A percentile compares a stretch with the other conserved stretches of the same genome.
phyloP scores from a whole-genome alignment of 2,329 filamentous ascomycete genomes.

The Paraphoma chrysanthemicola region DNA sequence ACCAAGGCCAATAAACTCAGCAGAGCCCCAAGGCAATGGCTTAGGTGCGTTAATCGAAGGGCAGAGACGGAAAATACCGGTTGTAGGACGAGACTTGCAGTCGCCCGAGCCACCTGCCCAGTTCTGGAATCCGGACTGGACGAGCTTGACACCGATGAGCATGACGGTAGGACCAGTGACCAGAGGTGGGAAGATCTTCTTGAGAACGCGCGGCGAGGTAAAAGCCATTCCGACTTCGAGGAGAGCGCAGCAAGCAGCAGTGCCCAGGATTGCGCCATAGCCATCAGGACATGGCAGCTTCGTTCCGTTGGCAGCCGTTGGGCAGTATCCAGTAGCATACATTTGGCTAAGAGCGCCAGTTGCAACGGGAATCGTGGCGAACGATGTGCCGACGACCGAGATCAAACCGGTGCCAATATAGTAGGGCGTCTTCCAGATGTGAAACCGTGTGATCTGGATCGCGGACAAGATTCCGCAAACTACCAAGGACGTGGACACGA shows the following conservation, averaged over 20 bases:
- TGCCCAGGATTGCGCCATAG: constrained; percentile 78
- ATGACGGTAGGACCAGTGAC: constrained; percentile 73
- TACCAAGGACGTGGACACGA: constrained; percentile 79
- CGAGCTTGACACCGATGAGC: constrained; percentile 76
- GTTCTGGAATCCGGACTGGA: constrained; percentile 74
- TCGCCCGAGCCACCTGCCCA: constrained; percentile 79
- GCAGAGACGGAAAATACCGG: constrained; percentile 68
- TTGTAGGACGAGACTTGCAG: constrained; percentile 53
- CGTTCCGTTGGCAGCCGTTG: constrained; percentile 65
- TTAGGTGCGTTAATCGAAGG: constrained; percentile 69
- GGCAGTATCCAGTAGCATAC: constrained; percentile 76
- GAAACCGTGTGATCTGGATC: constrained; percentile 78
- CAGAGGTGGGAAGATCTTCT: constrained; percentile 79
- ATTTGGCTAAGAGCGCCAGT: constrained; percentile 76
- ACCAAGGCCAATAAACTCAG: constrained; percentile 79
- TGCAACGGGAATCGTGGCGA: constrained; percentile 77
- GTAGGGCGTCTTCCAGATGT: constrained; percentile 74
- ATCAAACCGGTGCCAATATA: constrained; percentile 73
- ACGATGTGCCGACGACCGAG: constrained; percentile 80
- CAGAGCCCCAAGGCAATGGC: constrained; percentile 76
- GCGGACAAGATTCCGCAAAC: constrained; percentile 77
- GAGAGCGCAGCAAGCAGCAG: constrained; percentile 56
- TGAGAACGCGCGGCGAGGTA: constrained; percentile 70
- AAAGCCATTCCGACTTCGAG: constrained; percentile 79
- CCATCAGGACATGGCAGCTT: constrained; percentile 76